Conservation (phyloP, 2,329 filamentous ascomycete species). For the Pseudocercospora fuligena region DNA sequence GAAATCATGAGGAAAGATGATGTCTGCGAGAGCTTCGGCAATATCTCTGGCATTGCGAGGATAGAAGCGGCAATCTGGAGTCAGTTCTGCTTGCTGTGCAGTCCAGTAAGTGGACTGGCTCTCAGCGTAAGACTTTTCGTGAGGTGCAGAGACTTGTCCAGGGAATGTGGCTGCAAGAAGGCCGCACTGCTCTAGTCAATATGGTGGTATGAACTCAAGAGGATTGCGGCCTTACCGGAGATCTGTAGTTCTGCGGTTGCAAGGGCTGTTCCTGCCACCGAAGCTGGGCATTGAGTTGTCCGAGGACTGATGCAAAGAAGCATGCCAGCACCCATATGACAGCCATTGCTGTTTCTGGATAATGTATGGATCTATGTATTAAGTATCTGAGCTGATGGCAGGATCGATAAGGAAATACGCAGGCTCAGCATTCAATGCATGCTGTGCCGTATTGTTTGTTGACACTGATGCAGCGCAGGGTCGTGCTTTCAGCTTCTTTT, state of each 20-base stretch:
- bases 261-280: constrained; percentile 12
- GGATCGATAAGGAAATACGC: not conserved
- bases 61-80: constrained; percentile 27
- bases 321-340: not conserved
- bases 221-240: not conserved
- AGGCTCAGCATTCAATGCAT: constrained; percentile 2
- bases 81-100: constrained; percentile 17
- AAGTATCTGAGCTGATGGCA: not conserved
- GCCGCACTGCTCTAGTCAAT: constrained; percentile 16
- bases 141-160: constrained; percentile 13
- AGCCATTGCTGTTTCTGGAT: not conserved
- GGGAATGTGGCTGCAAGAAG: constrained; percentile 22
- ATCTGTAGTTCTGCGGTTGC: not conserved
- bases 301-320: not conserved
- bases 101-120: constrained; percentile 21
- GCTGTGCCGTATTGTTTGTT: not conserved
- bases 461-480: not conserved
- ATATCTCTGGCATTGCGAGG: constrained; percentile 23
- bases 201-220: not conserved
- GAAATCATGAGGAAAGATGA: constrained; percentile 24
- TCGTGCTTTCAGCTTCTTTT: not conserved
- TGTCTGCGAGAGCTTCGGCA: constrained; percentile 28
- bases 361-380: not conserved
- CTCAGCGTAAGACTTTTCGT: constrained; percentile 15
- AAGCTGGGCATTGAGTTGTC: not conserved